Percentiles rank a stretch among this genome's conserved stretches.
These are phyloP conservation scores for Cicer cuneatum DNA, from an alignment of 306 rosid species.

Conservation along the genomic window DNA sequence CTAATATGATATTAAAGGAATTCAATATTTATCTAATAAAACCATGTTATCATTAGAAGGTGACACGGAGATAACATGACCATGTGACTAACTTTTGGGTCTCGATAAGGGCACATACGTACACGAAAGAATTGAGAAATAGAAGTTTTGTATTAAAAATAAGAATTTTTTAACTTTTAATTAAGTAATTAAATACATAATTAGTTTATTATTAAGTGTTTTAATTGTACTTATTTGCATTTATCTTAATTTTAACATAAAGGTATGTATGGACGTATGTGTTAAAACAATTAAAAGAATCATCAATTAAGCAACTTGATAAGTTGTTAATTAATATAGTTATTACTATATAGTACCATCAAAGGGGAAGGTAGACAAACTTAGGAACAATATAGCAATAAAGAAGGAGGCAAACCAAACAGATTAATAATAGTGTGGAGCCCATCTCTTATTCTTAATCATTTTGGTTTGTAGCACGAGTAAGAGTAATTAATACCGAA, in stretches of 20 bases:
- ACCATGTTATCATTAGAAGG: no score
- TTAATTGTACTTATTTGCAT: no score
- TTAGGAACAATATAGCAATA: conserved; percentile 22
- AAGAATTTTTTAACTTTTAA: no score
- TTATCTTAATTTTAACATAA: neutral
- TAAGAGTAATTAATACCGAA: conserved; percentile 50
- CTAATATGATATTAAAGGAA: no score
- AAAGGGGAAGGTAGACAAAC: conserved; percentile 45
- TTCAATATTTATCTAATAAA: no score
- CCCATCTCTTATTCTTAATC: conserved; percentile 60
- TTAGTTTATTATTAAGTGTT: no score
- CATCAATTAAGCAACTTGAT: conserved; percentile 13
- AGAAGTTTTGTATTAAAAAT: no score
- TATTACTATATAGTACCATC: neutral
- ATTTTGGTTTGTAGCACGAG: conserved; percentile 40
- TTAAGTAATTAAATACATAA: no score
- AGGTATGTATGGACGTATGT: conserved; percentile 1
- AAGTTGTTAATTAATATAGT: conserved; percentile 3
- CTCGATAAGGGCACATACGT: no score
- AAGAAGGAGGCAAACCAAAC: conserved; percentile 43
- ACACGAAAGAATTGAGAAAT: no score
- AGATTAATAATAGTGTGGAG: conserved; percentile 60
- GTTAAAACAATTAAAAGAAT: neutral
- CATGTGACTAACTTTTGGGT: no score
- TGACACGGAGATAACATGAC: no score